Base-by-base conservation (phyloP, 225 moss, liverwort and hornwort species). In the Asterella californica region DNA sequence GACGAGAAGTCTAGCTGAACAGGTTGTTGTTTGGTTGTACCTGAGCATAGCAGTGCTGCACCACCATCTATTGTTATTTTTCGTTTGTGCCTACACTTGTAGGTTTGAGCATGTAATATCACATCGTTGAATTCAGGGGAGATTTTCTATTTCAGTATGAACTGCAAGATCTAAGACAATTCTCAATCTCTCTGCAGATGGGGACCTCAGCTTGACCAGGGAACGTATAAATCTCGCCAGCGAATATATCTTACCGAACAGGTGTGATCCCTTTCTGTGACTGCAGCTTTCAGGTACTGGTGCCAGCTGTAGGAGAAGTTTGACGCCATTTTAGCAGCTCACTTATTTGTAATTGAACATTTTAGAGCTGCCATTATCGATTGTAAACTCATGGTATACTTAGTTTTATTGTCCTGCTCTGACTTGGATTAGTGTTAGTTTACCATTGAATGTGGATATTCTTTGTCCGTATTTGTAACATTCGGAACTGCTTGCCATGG, bases 231-330 rank as follows among this genome's bases (percentile, higher is more conserved):
- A 80, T 88, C 82, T 81, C 90, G 92, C 49, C 94, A 96, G 76
- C 88, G 91, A 80, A 84, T 96, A 46, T 96, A 91, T 57, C 82
- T 94, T 36, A 92, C 94, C 49, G 96, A 96, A 87, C 91, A 93
- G 93, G 95, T 76, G 53, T 18, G 25, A 21, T n/a, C n/a, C 24
- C 46, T 12, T 70, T 46, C 70, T 21, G 15, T 42, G 12, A 45
- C 70, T 18, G 36, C 17, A 37, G 2, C 21, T 59, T 52, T 52
- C n/a, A 0, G 0, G 7, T 61, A 25, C 25, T 61, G 8, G 10
- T 61, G 61, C 27, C 6, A 61, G 61, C 10, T 61, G n/a, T n/a
- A 25, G 8, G 10, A 5, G 1, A n/a, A 27, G 27, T 21, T 61
- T 61, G 9, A 57, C 21, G 24, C 42, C 42, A 42, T 7, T 57